Conservation (phyloP, 371 early-diverging fungal species). For the Zychaea mexicana region DNA sequence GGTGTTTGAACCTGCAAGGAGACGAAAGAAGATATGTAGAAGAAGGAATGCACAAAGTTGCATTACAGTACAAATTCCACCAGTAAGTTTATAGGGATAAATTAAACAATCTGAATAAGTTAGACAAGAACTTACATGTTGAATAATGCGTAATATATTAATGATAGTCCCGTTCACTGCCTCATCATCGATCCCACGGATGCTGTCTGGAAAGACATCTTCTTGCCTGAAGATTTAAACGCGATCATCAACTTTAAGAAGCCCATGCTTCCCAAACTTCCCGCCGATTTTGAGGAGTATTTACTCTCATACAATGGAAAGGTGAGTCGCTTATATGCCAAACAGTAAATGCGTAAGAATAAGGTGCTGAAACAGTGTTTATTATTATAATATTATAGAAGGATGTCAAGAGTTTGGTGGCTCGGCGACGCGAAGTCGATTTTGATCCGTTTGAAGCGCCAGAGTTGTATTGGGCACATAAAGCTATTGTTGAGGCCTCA, state of each 20-base stretch:
- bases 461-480: slow-evolving; percentile 10
- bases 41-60: too few species aligned
- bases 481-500: background rate
- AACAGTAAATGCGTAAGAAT: too few species aligned
- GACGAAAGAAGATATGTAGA: too few species aligned
- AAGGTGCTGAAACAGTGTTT: too few species aligned
- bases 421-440: background rate
- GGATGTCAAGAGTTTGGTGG: background rate
- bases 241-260: background rate
- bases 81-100: too few species aligned
- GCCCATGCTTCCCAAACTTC: slow-evolving; percentile 1
- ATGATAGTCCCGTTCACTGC: background rate
- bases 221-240: background rate
- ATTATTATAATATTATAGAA: background rate
- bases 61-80: too few species aligned
- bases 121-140: too few species aligned
- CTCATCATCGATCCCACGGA: slow-evolving; percentile 8
- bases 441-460: slow-evolving; percentile 4
- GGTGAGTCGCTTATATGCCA: background rate
- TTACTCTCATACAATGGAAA: background rate
- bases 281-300: background rate
- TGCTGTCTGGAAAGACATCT: slow-evolving; percentile 1
- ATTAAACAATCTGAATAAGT: too few species aligned
- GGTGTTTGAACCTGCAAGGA: too few species aligned
- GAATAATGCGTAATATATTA: too few species aligned